Evolutionary conservation across 202 grass and related monocot species (phyloP).

Genomic region (Carex arenaria): DNA sequence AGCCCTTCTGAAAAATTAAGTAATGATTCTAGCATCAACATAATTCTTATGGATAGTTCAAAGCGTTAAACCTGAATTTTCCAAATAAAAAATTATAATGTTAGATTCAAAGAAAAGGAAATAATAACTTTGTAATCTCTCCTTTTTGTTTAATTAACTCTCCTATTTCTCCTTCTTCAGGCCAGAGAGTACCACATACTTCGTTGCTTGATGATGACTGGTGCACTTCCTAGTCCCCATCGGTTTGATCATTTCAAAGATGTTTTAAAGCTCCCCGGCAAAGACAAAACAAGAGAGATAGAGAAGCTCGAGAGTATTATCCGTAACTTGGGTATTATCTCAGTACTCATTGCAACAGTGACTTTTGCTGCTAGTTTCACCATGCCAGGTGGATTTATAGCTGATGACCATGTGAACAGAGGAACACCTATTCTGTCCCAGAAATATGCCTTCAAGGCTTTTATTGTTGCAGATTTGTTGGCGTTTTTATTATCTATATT

Average conservation of each 20-base stretch:
- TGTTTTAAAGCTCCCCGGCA: not conserved
- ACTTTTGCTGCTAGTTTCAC: conserved; percentile 63
- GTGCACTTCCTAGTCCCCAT: conserved; percentile 43
- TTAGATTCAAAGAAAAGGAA: no score
- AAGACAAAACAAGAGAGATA: not conserved
- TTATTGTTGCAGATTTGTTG: conserved; percentile 50
- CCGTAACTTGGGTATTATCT: conserved; percentile 40
- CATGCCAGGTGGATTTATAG: conserved; percentile 47
- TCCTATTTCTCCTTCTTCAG: conserved; percentile 1
- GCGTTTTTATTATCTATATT: conserved; percentile 52
- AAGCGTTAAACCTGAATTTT: no score
- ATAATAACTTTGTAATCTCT: no score
- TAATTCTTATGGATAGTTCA: no score
- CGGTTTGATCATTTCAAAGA: conserved; percentile 19
- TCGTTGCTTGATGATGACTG: conserved; percentile 41
- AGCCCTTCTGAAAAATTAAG: no score
- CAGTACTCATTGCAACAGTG: conserved; percentile 58
- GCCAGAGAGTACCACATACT: conserved; percentile 35
- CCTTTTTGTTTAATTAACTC: no score
- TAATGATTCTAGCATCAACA: no score
- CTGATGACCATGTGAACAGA: conserved; percentile 29
- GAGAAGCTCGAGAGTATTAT: not conserved
- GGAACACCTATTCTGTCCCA: conserved; percentile 47
- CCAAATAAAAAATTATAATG: no score
- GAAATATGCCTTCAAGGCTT: conserved; percentile 62